phyloP scores from a whole-genome alignment of 768 basidiomycete genomes.

The Lactifluus hygrophoroides region DNA sequence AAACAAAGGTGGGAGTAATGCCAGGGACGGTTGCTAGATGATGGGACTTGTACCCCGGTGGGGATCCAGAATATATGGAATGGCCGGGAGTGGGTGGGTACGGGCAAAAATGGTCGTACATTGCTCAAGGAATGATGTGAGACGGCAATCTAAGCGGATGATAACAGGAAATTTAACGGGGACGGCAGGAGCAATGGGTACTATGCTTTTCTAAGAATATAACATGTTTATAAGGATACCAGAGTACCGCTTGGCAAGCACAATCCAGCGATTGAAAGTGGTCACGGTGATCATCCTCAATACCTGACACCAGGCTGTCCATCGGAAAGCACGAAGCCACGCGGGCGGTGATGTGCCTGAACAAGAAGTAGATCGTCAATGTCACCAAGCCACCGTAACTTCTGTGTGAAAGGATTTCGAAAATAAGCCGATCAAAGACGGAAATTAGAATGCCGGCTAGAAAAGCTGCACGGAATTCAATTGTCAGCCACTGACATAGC shows the following conservation, averaged over 20 bases:
- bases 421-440: too few species aligned
- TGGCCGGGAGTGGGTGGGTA: background rate
- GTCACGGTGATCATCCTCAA: background rate
- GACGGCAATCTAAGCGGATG: too few species aligned
- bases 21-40: background rate
- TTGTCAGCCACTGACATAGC: too few species aligned
- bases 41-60: too few species aligned
- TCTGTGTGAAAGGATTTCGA: too few species aligned
- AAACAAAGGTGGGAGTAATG: background rate
- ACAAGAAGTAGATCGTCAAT: background rate
- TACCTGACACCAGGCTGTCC: background rate
- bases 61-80: too few species aligned
- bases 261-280: background rate
- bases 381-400: too few species aligned
- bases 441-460: too few species aligned
- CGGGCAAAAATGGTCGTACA: background rate
- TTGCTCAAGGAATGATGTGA: background rate
- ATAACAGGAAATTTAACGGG: background rate
- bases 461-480: too few species aligned
- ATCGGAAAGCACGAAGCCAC: background rate
- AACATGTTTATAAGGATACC: background rate
- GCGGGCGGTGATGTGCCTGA: too few species aligned
- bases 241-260: too few species aligned
- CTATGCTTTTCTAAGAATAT: background rate
- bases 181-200: background rate